Conservation (phyloP, 352 stramenopile genomes). For the Pythium aquatile region DNA sequence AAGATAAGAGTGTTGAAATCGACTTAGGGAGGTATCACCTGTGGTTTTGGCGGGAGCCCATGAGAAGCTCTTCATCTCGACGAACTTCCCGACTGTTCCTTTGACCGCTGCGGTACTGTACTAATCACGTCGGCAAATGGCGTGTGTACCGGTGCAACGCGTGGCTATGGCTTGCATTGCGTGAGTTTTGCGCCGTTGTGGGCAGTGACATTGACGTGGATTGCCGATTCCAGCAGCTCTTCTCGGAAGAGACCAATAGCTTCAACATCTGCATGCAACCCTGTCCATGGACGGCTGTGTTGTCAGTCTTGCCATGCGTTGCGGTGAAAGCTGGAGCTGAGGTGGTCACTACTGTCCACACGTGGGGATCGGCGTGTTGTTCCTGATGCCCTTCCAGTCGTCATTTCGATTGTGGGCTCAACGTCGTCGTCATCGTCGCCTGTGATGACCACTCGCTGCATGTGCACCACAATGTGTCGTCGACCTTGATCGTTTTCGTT, state of each 20-base stretch:
- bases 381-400: not conserved
- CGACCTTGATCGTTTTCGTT: not conserved
- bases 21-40: not conserved
- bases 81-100: not conserved
- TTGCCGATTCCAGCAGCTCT: not conserved
- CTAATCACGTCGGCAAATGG: not conserved
- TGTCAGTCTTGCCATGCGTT: not conserved
- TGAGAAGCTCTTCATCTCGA: not conserved
- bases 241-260: not conserved
- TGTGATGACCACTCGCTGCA: slow-evolving; percentile 20
- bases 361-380: not conserved
- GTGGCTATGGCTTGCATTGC: not conserved
- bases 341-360: not conserved
- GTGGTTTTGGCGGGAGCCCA: not conserved
- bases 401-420: not conserved
- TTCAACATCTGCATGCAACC: not conserved
- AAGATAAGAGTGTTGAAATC: not conserved
- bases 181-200: not conserved
- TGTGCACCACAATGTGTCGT: slow-evolving; percentile 26
- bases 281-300: not conserved
- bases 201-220: too few species aligned
- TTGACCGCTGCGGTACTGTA: not conserved
- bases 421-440: slow-evolving; percentile 8
- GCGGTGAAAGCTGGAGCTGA: not conserved
- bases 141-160: not conserved